phyloP scores from a whole-genome alignment of 2,329 filamentous ascomycete species.

The Scopulariopsis brevicaulis region DNA sequence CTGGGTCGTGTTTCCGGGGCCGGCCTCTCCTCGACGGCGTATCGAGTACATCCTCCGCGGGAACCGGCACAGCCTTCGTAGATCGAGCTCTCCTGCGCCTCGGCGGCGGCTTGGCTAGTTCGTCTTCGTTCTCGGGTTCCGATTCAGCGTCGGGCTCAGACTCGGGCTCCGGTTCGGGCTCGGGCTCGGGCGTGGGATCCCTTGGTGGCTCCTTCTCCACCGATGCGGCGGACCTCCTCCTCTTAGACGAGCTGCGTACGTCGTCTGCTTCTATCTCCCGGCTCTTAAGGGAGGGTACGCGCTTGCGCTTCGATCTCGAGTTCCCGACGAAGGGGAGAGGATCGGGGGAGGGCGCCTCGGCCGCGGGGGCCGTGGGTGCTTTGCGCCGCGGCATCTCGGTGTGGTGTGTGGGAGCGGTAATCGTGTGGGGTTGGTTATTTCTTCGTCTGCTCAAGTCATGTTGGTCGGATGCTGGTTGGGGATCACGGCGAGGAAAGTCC shows the following conservation, averaged over 20 bases:
- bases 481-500: not conserved
- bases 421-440: not conserved
- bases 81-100: conserved; percentile 11
- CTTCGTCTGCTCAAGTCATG: not conserved
- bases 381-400: conserved; percentile 1
- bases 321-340: not conserved
- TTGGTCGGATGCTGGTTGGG: not conserved
- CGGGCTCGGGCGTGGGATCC: conserved; percentile 6
- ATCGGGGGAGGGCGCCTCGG: not conserved
- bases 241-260: not conserved
- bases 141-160: conserved; percentile 6
- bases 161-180: conserved; percentile 1
- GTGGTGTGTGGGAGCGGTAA: not conserved
- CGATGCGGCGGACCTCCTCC: not conserved
- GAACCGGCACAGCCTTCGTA: conserved; percentile 6
- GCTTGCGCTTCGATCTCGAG: conserved; percentile 1
- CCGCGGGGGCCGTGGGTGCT: not conserved
- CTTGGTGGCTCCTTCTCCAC: not conserved
- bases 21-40: conserved; percentile 6
- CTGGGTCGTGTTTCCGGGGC: conserved; percentile 5
- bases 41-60: conserved; percentile 17
- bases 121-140: conserved; percentile 6
- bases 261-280: conserved; percentile 2
- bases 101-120: conserved; percentile 19
- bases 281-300: conserved; percentile 4